Conservation (phyloP, 2,329 filamentous ascomycete genomes). For the Ilyonectria robusta region DNA sequence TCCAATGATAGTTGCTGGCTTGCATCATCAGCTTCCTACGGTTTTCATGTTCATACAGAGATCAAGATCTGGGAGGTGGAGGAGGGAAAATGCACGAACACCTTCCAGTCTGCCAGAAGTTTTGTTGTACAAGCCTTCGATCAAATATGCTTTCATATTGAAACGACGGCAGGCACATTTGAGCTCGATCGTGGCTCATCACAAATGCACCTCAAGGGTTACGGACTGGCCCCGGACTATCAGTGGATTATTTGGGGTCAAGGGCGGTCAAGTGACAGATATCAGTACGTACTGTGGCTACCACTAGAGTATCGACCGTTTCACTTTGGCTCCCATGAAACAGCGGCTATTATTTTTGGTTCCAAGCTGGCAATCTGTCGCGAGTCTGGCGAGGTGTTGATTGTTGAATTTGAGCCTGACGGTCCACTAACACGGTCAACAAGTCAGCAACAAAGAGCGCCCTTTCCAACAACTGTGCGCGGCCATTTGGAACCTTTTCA, state of each 20-base stretch:
- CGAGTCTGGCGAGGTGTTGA: not conserved
- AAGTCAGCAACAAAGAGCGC: not conserved
- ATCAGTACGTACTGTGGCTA: not conserved
- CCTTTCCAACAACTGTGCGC: not conserved
- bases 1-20: not conserved
- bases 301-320: not conserved
- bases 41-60: not conserved
- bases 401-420: not conserved
- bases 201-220: not conserved
- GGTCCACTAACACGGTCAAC: not conserved
- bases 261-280: no score
- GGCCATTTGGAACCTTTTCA: not conserved
- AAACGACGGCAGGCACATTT: not conserved
- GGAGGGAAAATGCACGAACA: not conserved
- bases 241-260: not conserved
- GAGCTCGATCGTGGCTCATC: not conserved
- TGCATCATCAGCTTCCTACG: not conserved
- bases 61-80: not conserved
- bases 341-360: not conserved
- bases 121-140: not conserved
- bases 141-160: not conserved
- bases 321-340: no score
- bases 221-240: not conserved
- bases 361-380: not conserved
- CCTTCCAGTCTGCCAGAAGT: rapidly evolving